Base-by-base conservation (phyloP, 768 basidiomycete species). In the Tulasnella sp. region DNA sequence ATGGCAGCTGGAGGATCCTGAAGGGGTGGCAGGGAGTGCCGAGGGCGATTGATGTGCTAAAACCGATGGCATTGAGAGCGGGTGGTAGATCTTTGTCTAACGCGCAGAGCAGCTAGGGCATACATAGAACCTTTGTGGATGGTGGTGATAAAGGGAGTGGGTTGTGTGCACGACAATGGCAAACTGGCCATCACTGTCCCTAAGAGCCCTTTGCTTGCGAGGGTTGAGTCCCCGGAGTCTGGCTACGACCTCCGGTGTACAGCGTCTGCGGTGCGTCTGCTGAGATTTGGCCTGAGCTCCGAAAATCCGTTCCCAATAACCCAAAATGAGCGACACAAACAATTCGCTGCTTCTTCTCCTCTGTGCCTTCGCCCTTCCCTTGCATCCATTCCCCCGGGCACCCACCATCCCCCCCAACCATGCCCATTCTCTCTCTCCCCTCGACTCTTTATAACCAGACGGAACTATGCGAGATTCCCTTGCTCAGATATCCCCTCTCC, bases 301-400 rank as follows among this genome's bases (percentile, higher is more conserved):
- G 52, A 22, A 29, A 8, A 29, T 9, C 4, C 26, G 52, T 59
- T 59, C 44, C 69, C 69, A 70, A 70, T 70, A 70, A 70, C 32
- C 47, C 69, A 34, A 70, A 69, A 70, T 70, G 69, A 70, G 69
- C 42, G 26, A 52, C 44, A 70, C 69, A 70, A 65, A 70, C 69
- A 70, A 52, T 39, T 44, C 42, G 42, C 41, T 26, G 69, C 69
- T 52, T 52, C 42, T 52, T 44, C 67, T 42, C 67, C 52, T 59
- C 52, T 59, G 64, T 36, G 64, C 64, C 64, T 65, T 65, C 63
- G 32, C 26, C 68, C 34, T 26, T 35, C 69, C 69, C 47, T 70
- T 35, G 47, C 69, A 34, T 52, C 69, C 69, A 16, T 32, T 52
- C 9, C 36, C 35, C 47, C 22, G 69, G 69, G 8, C 40, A 6